A percentile compares a stretch with the other conserved stretches of the same genome.
phyloP scores from a whole-genome alignment of 1,284 basidiomycete genomes.

The Ganoderma leucocontextum region DNA sequence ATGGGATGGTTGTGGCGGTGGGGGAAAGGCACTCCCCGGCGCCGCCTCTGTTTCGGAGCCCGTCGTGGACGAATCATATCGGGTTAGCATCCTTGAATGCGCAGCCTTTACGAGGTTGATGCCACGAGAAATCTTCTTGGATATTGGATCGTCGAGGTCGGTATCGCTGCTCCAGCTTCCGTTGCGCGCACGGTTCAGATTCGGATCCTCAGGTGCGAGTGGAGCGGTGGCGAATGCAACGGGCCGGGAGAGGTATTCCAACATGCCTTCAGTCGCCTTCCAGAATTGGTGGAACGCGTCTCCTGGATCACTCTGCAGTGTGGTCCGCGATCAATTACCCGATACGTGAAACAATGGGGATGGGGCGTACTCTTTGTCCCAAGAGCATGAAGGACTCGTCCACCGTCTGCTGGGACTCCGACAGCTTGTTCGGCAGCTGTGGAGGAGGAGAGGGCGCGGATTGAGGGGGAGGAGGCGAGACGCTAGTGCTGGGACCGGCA shows the following conservation, averaged over 20 bases:
- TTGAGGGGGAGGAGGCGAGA: constrained; percentile 35
- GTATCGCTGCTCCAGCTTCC: constrained; percentile 67
- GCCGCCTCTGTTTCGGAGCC: constrained; percentile 35
- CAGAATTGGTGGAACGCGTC: constrained; percentile 88
- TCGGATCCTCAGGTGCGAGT: constrained; percentile 53
- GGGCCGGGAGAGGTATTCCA: constrained; percentile 83
- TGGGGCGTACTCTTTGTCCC: constrained; percentile 63
- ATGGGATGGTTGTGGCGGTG: constrained; percentile 37
- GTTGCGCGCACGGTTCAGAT: constrained; percentile 47
- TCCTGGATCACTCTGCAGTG: constrained; percentile 47
- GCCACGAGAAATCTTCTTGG: constrained; percentile 43
- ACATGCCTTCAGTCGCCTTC: constrained; percentile 83
- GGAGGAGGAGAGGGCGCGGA: constrained; percentile 52
- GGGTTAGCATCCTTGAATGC: constrained; percentile 42
- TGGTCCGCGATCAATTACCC: constrained; percentile 2
- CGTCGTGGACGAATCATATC: constrained; percentile 39
- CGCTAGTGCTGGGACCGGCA: constrained; percentile 27
- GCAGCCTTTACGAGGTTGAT: constrained; percentile 43
- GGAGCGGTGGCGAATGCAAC: constrained; percentile 87
- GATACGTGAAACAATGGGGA: constrained; percentile 12
- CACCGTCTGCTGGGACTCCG: constrained; percentile 77
- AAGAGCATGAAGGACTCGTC: constrained; percentile 88
- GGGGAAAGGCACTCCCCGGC: constrained; percentile 41
- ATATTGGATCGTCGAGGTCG: constrained; percentile 65
- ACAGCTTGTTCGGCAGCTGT: constrained; percentile 49